A percentile compares a stretch with the other conserved stretches of the same genome.
phyloP scores from a whole-genome alignment of 1,284 basidiomycete genomes.

The Cutaneotrichosporon cutaneum region DNA sequence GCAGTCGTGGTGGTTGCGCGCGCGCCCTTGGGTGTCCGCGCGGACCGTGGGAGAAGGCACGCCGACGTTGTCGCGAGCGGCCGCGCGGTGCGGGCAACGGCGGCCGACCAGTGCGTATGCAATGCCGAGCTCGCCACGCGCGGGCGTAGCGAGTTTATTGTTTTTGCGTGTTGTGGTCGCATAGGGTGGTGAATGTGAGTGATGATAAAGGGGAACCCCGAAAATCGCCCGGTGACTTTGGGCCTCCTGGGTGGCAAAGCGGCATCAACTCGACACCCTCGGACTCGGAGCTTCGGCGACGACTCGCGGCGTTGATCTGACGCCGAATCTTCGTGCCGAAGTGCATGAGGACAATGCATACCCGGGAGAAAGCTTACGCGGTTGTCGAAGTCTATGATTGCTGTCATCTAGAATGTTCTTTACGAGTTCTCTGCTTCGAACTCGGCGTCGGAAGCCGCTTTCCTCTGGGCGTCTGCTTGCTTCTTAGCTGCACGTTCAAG shows the following conservation, averaged over 20 bases:
- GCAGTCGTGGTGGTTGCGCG: neutral
- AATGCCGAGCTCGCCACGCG: conserved; percentile 6
- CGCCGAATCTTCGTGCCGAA: neutral
- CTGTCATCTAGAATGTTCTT: neutral
- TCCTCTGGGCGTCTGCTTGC: neutral
- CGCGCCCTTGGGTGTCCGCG: conserved; percentile 4
- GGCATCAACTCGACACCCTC: neutral
- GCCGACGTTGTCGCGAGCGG: conserved; percentile 11
- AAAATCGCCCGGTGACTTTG: conserved; percentile 8
- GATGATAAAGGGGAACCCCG: neutral
- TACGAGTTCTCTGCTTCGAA: neutral
- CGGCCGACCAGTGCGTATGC: conserved; percentile 6
- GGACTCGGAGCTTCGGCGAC: neutral
- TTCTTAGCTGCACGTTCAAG: conserved; percentile 1
- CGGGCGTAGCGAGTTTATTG: conserved; percentile 12
- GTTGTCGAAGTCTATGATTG: neutral
- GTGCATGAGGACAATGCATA: neutral
- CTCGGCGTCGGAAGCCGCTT: neutral
- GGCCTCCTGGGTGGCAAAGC: conserved; percentile 1
- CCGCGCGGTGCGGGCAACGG: neutral
- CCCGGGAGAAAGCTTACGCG: neutral
- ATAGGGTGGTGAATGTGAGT: conserved; percentile 9
- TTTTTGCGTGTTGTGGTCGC: conserved; percentile 15
- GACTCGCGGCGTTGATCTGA: neutral
- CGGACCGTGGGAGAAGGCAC: conserved; percentile 5